Base-by-base conservation (phyloP, 306 rosid genomes). In the Vicia villosa region DNA sequence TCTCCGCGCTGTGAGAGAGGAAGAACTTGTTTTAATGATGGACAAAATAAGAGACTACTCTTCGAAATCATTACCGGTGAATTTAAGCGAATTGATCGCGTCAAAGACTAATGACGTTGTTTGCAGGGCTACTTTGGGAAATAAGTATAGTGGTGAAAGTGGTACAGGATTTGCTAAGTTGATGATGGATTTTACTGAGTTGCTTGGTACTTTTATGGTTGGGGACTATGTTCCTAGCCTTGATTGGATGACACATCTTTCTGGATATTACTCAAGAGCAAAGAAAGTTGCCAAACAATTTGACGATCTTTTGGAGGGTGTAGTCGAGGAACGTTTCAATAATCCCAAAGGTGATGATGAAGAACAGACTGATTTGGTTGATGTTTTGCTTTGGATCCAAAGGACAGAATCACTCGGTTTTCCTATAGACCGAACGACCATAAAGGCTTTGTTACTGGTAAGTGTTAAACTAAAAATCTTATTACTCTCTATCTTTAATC, bases 211-310 rank as follows among this genome's bases (percentile, higher is more conserved):
- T 60, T 73, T 73, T 20, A 32, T 50, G 47, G 20, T 86, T 5
- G 78, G 87, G 42, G 90, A 88, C 0, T 88, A 15, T 63, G 70
- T 88, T 28, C 87, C 89, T 17, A 81, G 85, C 81, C 78, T 86
- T 59, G 83, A 67, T 15, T 91, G 89, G 88, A 17, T 86, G 11
- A 74, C 66, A 4, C 0, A 20, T 2, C 13, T 70, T 14, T 72
- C 19, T 77, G 92, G 96, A 0, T 12, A 83, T 4, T 81, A 83
- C 47, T 73, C 52, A 0, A 68, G 22, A 69, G 85, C 82, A 1
- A 47, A 83, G 2, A 80, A 19, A 15, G 76, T 83, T 47, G 84
- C 84, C 3, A 70, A 55, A 66, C 58, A 68, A 20, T 20, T 85
- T 0, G 91, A 91, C 75, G 49, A 20, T 10, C 75, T 91, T 63